These are phyloP conservation scores for Saturnispora galanensis DNA, from an alignment of 805 yeast species.

Conservation along the genomic window DNA sequence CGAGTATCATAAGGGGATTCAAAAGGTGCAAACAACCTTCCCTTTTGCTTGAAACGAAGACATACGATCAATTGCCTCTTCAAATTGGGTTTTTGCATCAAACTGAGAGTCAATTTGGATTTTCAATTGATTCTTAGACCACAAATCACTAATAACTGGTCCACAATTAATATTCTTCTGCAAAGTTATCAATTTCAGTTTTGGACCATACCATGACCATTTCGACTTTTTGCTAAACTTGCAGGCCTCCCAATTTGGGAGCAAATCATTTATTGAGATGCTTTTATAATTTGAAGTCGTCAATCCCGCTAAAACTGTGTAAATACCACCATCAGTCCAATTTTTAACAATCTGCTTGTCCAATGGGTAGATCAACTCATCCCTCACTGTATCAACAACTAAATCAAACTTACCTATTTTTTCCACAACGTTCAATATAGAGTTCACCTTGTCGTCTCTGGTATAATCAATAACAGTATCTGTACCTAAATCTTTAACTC, in stretches of 20 bases:
- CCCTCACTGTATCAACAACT: slow-evolving; percentile 60
- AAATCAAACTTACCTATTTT: slow-evolving; percentile 44
- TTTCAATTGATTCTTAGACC: slow-evolving; percentile 35
- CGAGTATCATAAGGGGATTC: neutral
- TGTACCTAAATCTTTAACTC: slow-evolving; percentile 38
- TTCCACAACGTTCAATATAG: slow-evolving; percentile 23
- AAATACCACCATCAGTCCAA: slow-evolving; percentile 37
- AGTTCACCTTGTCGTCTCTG: slow-evolving; percentile 30
- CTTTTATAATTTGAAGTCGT: slow-evolving; percentile 28
- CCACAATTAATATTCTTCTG: slow-evolving; percentile 11
- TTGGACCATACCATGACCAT: slow-evolving; percentile 12
- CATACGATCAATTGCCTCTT: slow-evolving; percentile 41
- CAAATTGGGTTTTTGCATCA: slow-evolving; percentile 35
- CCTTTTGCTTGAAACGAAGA: slow-evolving; percentile 48
- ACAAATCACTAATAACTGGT: slow-evolving; percentile 32
- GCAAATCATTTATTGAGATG: slow-evolving; percentile 16
- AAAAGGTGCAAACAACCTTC: slow-evolving; percentile 38
- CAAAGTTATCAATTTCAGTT: slow-evolving; percentile 5
- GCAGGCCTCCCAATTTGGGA: slow-evolving; percentile 17
- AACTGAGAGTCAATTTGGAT: slow-evolving; percentile 46
- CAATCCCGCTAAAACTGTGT: slow-evolving; percentile 51
- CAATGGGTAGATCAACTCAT: slow-evolving; percentile 29
- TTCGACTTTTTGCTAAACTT: slow-evolving; percentile 9
- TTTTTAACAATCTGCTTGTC: slow-evolving; percentile 37
- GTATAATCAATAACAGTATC: slow-evolving; percentile 48